phyloP scores from a whole-genome alignment of 2,329 filamentous ascomycete species.

The Emmonsia crescens region DNA sequence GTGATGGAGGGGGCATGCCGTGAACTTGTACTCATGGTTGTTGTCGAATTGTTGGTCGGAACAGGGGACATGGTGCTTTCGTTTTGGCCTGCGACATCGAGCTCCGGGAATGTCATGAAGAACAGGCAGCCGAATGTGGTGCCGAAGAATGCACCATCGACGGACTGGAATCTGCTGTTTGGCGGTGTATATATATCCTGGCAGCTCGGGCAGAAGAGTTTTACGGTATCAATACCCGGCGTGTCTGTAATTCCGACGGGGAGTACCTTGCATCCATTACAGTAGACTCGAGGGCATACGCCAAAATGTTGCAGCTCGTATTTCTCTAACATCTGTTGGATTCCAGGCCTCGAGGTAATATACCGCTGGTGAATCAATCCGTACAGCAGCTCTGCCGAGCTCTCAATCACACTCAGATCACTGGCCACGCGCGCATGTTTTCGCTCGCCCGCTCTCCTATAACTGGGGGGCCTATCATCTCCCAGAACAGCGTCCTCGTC shows the following conservation, averaged over 20 bases:
- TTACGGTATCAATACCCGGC: slow-evolving; percentile 92
- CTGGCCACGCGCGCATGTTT: slow-evolving; percentile 79
- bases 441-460: slow-evolving; percentile 50
- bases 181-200: slow-evolving; percentile 95
- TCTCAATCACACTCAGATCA: slow-evolving; percentile 91
- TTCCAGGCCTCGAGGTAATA: slow-evolving; percentile 90
- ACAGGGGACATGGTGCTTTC: slow-evolving; percentile 32
- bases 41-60: slow-evolving; percentile 13
- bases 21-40: slow-evolving; percentile 18
- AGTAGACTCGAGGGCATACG: slow-evolving; percentile 86
- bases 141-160: slow-evolving; percentile 96
- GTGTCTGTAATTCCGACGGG: slow-evolving; percentile 92
- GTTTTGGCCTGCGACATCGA: slow-evolving; percentile 64
- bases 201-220: slow-evolving; percentile 94
- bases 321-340: slow-evolving; percentile 99
- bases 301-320: slow-evolving; percentile 97
- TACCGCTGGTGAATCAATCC: slow-evolving; percentile 97
- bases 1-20: slow-evolving; percentile 18
- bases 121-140: slow-evolving; percentile 95
- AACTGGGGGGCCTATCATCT: slow-evolving; percentile 40
- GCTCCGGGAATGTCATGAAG: slow-evolving; percentile 95
- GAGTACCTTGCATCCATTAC: slow-evolving; percentile 78
- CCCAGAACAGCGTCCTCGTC: slow-evolving; percentile 59
- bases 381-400: slow-evolving; percentile 94
- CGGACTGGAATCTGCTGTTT: slow-evolving; percentile 92